Base-by-base conservation (phyloP, 2,329 filamentous ascomycete species). In the Epichloe amarillans region DNA sequence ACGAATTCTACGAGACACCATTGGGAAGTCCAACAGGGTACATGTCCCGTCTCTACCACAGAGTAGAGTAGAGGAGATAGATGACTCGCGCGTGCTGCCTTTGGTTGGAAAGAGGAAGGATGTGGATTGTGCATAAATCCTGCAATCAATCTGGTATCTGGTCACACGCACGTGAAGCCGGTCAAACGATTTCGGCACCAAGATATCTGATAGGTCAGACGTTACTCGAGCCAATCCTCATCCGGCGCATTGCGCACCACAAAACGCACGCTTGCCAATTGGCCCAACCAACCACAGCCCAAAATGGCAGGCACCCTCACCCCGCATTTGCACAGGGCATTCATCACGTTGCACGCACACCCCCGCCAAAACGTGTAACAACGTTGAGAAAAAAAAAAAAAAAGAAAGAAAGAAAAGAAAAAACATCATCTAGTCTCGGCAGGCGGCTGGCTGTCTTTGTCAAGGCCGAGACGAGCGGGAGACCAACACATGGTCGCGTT, bases 241-340 rank as follows among this genome's bases (percentile, higher is more conserved):
- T 43, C n/a, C 17, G 12, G 14, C 12, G 19, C 15, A 48, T 48
- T 48, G 36, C 21, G 42, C 37, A 48, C 21, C 21, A 6, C 21
- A 23, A 23, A 5, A 5, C 21, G 21, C 21, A 23, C 21, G 3
- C 21, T 23, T 23, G 21, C 4, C 19, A 21, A 21, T 21, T 21
- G 17, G 5, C n/a, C 39, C 17, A 26, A 15, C 5, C 5, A 15
- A 2, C 19, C 19, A 21, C 19, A 21, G 19, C 19, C 19, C 19
- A 19, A 19, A 19, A 19, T 19, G 19, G 19, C 19, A 19, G 19
- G 19, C 19, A 19, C 19, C 17, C 19, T 0, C n/a, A 62, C 62
- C 62, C 61, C 63, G 55, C 63, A 52, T 60, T 45, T 44, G 52
- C 62, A 65, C 63, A 55, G 40, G 39, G 41, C 6, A 26, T 21